phyloP scores from a whole-genome alignment of 1,284 basidiomycete genomes.

The Afroboletus lepidellus region DNA sequence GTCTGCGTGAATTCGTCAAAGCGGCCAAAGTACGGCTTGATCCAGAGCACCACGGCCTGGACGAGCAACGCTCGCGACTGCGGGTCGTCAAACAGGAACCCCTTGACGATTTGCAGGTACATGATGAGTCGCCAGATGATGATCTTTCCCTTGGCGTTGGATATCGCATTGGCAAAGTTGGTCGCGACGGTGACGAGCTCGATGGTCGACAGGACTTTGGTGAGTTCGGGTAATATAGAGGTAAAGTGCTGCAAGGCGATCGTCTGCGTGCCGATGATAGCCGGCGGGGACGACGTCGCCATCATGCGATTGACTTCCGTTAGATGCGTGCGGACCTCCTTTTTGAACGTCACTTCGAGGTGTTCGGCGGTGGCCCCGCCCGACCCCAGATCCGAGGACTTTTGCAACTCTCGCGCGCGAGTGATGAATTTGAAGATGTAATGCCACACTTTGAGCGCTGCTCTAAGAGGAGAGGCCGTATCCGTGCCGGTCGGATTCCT shows the following conservation, averaged over 20 bases:
- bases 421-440: slow-evolving; percentile 95
- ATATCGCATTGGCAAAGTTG: slow-evolving; percentile 84
- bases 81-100: slow-evolving; percentile 83
- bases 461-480: slow-evolving; percentile 75
- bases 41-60: slow-evolving; percentile 88
- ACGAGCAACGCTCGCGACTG: slow-evolving; percentile 80
- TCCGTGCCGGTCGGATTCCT: slow-evolving; percentile 73
- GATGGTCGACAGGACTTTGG: slow-evolving; percentile 73
- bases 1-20: slow-evolving; percentile 80
- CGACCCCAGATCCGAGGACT: slow-evolving; percentile 74
- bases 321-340: slow-evolving; percentile 76
- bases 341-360: slow-evolving; percentile 83
- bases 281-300: slow-evolving; percentile 72
- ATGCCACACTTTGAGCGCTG: slow-evolving; percentile 95
- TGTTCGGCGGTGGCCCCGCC: slow-evolving; percentile 81
- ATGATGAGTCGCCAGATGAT: slow-evolving; percentile 93
- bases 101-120: slow-evolving; percentile 88
- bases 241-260: slow-evolving; percentile 93
- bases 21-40: slow-evolving; percentile 92
- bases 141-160: slow-evolving; percentile 80
- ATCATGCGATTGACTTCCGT: slow-evolving; percentile 87
- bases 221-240: slow-evolving; percentile 85
- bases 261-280: slow-evolving; percentile 95
- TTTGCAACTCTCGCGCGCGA: slow-evolving; percentile 84
- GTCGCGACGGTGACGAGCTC: slow-evolving; percentile 87